Conservation (phyloP, 2,329 filamentous ascomycete species). For the Shiraia sp. region DNA sequence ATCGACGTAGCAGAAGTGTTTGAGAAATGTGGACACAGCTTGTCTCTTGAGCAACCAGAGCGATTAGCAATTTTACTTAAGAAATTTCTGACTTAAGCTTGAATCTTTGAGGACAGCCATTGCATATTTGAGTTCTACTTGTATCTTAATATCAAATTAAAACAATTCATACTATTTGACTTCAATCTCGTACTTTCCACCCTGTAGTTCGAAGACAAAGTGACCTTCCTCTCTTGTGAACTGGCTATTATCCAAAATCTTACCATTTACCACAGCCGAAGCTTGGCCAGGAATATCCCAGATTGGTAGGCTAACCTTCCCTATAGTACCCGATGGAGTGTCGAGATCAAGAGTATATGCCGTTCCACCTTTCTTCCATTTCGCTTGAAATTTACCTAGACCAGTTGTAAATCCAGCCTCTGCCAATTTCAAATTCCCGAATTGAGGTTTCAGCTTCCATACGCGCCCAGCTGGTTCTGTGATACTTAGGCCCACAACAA, state of each 20-base stretch:
- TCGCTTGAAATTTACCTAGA: conserved; percentile 48
- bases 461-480: conserved; percentile 44
- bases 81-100: conserved; percentile 13
- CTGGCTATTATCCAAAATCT: neutral
- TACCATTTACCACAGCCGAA: neutral
- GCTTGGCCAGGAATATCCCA: neutral
- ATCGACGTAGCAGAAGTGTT: conserved; percentile 29
- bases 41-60: conserved; percentile 24
- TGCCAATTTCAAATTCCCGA: conserved; percentile 47
- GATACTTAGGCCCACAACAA: conserved; percentile 50
- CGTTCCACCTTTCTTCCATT: conserved; percentile 31
- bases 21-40: conserved; percentile 21
- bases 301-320: conserved; percentile 32
- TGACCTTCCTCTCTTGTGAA: neutral
- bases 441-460: conserved; percentile 50
- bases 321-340: conserved; percentile 36
- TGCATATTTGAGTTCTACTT: too few relatives aligned
- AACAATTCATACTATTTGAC: neutral
- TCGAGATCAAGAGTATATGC: conserved; percentile 22
- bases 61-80: conserved; percentile 16
- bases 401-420: conserved; percentile 53
- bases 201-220: neutral
- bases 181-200: conserved; percentile 2
- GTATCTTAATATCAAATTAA: too few relatives aligned
- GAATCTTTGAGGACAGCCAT: too few relatives aligned